These are phyloP conservation scores for Xerocomus nothofagi DNA, from an alignment of 1,284 basidiomycete species.

Conservation along the genomic window DNA sequence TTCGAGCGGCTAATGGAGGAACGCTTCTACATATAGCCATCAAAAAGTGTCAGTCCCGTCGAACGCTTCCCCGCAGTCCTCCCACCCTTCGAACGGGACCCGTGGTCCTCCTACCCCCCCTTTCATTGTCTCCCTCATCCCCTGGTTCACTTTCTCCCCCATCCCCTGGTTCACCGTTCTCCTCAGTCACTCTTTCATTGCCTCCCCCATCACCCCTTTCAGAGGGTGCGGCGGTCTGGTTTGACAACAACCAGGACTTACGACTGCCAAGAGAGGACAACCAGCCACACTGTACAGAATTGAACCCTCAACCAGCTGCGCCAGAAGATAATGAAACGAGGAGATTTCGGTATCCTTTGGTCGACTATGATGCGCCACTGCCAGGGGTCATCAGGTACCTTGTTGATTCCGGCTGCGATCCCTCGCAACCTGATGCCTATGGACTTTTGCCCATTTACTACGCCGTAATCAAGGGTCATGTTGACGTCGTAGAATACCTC, in stretches of 20 bases:
- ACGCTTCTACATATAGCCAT: conserved; percentile 4
- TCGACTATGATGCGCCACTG: no score
- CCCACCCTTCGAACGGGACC: no score
- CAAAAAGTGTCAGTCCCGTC: not conserved
- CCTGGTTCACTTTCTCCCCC: not conserved
- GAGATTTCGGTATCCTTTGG: no score
- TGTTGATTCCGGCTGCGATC: conserved; percentile 6
- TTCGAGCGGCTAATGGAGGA: not conserved
- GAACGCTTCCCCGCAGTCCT: not conserved
- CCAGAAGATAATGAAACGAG: not conserved
- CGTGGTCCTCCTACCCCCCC: no score
- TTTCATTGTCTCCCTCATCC: no score
- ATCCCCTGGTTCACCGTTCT: no score
- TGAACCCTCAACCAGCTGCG: not conserved
- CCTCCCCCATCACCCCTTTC: no score
- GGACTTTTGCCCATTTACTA: not conserved
- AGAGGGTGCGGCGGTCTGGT: no score
- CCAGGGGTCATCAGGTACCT: not conserved
- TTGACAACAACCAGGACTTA: no score
- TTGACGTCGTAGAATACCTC: not conserved
- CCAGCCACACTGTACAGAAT: no score
- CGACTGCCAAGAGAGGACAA: no score
- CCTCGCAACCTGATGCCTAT: not conserved
- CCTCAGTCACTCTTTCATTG: no score
- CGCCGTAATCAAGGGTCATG: not conserved